These are phyloP conservation scores for Zasmidium cellare DNA, from an alignment of 2,329 filamentous ascomycete genomes.

Conservation along the genomic window DNA sequence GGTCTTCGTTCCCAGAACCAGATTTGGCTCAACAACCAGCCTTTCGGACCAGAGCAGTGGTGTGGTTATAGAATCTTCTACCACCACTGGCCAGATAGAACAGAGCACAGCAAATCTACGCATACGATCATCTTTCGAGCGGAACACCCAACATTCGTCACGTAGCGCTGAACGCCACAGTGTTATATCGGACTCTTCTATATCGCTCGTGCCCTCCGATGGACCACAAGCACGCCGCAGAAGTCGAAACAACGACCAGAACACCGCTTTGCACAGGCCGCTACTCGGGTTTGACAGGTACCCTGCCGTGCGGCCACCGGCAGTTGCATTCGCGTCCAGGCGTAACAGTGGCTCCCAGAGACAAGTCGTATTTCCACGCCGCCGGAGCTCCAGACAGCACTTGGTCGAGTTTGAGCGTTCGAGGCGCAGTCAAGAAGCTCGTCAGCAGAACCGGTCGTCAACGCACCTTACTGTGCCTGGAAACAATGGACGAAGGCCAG, in stretches of 20 bases:
- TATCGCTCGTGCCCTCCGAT: not conserved
- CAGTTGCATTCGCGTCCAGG: slow-evolving; percentile 5
- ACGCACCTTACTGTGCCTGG: not conserved
- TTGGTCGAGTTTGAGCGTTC: slow-evolving; percentile 9
- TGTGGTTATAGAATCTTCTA: not conserved
- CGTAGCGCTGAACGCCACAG: not conserved
- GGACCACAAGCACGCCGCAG: slow-evolving; percentile 11
- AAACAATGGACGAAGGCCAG: not conserved
- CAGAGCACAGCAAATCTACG: slow-evolving; percentile 21
- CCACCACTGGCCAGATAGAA: not conserved
- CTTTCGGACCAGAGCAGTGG: not conserved
- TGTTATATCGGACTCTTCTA: not conserved
- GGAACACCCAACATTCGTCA: slow-evolving; percentile 15
- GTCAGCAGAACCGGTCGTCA: not conserved
- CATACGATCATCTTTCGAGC: slow-evolving; percentile 24
- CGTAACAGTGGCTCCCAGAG: slow-evolving; percentile 18
- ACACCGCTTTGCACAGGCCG: slow-evolving; percentile 2
- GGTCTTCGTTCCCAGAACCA: slow-evolving; percentile 29
- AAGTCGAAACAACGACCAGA: slow-evolving; percentile 21
- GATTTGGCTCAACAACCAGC: slow-evolving; percentile 21
- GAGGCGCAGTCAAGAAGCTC: not conserved
- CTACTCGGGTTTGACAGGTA: slow-evolving; percentile 23
- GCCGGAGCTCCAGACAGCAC: slow-evolving; percentile 17
- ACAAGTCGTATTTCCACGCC: slow-evolving; percentile 15
- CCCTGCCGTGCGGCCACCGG: slow-evolving; percentile 21